Base-by-base conservation (phyloP, 1,284 basidiomycete species). In the Cystobasidium pallidum region DNA sequence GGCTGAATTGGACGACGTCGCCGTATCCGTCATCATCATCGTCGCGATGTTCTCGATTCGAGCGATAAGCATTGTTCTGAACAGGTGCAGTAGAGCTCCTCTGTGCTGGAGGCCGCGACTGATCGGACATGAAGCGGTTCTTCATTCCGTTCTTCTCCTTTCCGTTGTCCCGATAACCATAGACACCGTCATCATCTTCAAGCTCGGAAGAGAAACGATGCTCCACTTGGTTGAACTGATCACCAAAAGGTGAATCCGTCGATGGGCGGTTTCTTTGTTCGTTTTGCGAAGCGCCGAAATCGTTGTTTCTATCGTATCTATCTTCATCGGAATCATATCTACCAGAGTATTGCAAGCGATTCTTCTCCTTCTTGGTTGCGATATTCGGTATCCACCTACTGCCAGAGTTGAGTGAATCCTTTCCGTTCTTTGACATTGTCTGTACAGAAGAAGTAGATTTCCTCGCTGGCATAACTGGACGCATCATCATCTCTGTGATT, bases 401-500 rank as follows among this genome's bases (percentile, higher is more conserved):
- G 19, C 28, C 24, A 26, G 59, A 13, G n/a, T 45, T 63, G 30
- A n/a, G 13, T 15, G 19, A 45, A 36, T 47, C 39, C 24, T 24
- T 52, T 10, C 19, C 28, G 28, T 21, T 52, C 11, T 52, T 47
- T 34, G 34, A 36, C 43, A 43, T 41, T 7, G 45, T 47, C 17
- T 64, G 62, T 32, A 52, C 59, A 21, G 68, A 36, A 11, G 68
- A 63, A 2, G 68, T 71, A 19, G 41, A 49, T 51, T 64, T 71
- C 30, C 68, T 45, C 2, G 7, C 36, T 36, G 68, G 61, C 59
- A 71, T 30, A 17, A 71, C 68, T 6, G 68, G 68, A n/a, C 68
- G 24, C 26, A 64, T 71, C 68, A 71, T 63, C 47, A 63, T 55
- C 45, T 71, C 68, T 63, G 68, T 55, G n/a, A 71, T 32, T 26